These are phyloP conservation scores for Chalciporus sp. DNA, from an alignment of 1,284 basidiomycete genomes.

Conservation along the genomic window DNA sequence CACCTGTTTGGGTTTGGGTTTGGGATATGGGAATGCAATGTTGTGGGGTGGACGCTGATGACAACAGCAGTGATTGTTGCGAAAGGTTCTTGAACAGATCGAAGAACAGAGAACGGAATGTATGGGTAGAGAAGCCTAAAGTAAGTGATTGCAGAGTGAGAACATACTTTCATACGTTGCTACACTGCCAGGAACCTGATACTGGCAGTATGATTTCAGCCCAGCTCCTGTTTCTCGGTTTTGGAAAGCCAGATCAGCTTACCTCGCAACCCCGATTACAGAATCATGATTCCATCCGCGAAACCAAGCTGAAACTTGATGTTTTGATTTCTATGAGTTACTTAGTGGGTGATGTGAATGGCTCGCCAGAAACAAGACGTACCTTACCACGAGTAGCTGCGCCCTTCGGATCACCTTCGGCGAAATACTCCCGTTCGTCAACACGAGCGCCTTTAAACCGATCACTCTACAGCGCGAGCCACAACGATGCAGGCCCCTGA, in stretches of 20 bases:
- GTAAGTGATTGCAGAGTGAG: too few species aligned
- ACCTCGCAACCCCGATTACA: too few species aligned
- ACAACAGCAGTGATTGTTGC: conserved; percentile 49
- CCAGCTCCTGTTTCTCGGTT: too few species aligned
- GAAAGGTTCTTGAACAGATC: conserved; percentile 39
- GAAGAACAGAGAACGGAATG: too few species aligned
- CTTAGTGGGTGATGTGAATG: background rate
- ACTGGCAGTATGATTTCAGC: too few species aligned
- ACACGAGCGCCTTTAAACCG: background rate
- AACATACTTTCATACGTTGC: too few species aligned
- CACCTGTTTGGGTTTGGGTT: conserved; percentile 47
- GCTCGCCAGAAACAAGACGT: background rate
- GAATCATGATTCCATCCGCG: too few species aligned
- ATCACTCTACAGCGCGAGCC: too few species aligned
- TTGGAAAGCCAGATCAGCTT: too few species aligned
- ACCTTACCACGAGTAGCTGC: background rate
- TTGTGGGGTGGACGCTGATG: conserved; percentile 53
- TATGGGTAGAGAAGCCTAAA: too few species aligned
- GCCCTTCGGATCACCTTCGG: background rate
- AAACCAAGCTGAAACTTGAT: background rate
- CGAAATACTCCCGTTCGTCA: background rate
- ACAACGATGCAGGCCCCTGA: conserved; percentile 16
- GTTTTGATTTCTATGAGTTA: background rate
- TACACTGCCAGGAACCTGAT: too few species aligned
- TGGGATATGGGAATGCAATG: conserved; percentile 48